Evolutionary conservation across 2,329 filamentous ascomycete species (phyloP), one percentile per base, ranked within the genome.

Genomic region (Amauroascus niger): DNA sequence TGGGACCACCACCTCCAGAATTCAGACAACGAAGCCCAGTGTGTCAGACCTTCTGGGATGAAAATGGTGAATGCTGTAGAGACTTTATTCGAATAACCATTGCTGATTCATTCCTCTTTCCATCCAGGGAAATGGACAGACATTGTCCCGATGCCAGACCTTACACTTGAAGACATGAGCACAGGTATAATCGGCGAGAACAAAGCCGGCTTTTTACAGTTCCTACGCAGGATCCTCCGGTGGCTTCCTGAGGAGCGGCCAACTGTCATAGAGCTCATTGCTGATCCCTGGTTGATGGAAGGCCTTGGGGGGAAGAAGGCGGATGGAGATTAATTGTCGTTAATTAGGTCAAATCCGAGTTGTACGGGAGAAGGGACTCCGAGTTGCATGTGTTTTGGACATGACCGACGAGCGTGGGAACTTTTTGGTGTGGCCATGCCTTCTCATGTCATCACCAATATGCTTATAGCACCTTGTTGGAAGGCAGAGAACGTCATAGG

Each of bases 161-260:
- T 47, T 2, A 8, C 54, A 2, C 43, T 55, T 11, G 49, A 55
- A 35, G 39, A 24, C n/a, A 22, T 48, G 2, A 44, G 32, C 13
- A 22, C 43, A 16, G 39, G 24, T 28, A 30, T 52, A 9, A 22
- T 49, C 43, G 62, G 58, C 2, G 60, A 66, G 28, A 65, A 70
- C 43, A 65, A 64, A 46, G 18, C 39, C n/a, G 47, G 62, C 1
- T 70, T 69, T 22, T 53, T 69, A 28, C 46, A 60, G 20, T 66
- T 69, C 55, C 53, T 61, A 8, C 50, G 40, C 8, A 59, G 56
- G 49, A 69, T 69, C 67, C 58, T 69, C 2, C 53, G 57, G 28
- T 69, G 65, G 65, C 51, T 63, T 24, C 67, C 67, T 47, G 65
- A 64, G 55, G 45, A 67, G 33, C 58, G 67, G 40, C 55, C 57